Evolutionary conservation across 1,139 yeast species (phyloP).

Genomic region (Suhomyces taliae): DNA sequence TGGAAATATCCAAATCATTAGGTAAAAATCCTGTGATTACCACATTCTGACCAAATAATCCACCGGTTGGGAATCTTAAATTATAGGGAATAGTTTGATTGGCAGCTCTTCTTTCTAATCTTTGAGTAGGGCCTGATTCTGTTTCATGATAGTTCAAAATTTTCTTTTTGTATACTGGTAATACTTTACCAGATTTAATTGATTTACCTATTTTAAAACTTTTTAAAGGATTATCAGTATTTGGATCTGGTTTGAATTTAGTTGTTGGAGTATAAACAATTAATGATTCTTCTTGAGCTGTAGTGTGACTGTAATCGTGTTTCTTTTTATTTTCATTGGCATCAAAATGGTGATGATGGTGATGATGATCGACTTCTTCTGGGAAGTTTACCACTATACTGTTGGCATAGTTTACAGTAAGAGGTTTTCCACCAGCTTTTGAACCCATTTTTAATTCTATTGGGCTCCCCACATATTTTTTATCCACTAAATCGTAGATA

Average conservation of each 20-base stretch:
- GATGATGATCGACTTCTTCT: slow-evolving; percentile 28
- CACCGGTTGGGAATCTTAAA: slow-evolving; percentile 57
- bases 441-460: slow-evolving; percentile 24
- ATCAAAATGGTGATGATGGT: slow-evolving; percentile 7
- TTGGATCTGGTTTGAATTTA: slow-evolving; percentile 10
- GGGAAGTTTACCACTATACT: slow-evolving; percentile 36
- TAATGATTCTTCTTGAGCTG: slow-evolving; percentile 31
- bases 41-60: slow-evolving; percentile 62
- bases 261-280: slow-evolving; percentile 39
- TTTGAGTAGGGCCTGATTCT: background rate
- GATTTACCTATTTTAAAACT: slow-evolving; percentile 37
- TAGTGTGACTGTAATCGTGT: slow-evolving; percentile 5
- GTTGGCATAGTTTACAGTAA: slow-evolving; percentile 33
- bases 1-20: slow-evolving; percentile 53
- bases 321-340: slow-evolving; percentile 4
- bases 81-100: slow-evolving; percentile 36
- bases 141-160: slow-evolving; percentile 1
- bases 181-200: slow-evolving; percentile 32
- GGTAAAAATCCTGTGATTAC: slow-evolving; percentile 60
- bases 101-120: slow-evolving; percentile 6
- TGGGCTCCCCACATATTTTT: slow-evolving; percentile 40
- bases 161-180: slow-evolving; percentile 26
- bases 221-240: slow-evolving; percentile 34
- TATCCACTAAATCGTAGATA: slow-evolving; percentile 53
- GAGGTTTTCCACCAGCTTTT: slow-evolving; percentile 16